These are phyloP conservation scores for Trypanosoma scelopori DNA, from an alignment of 208 protist species.

Conservation along the genomic window DNA sequence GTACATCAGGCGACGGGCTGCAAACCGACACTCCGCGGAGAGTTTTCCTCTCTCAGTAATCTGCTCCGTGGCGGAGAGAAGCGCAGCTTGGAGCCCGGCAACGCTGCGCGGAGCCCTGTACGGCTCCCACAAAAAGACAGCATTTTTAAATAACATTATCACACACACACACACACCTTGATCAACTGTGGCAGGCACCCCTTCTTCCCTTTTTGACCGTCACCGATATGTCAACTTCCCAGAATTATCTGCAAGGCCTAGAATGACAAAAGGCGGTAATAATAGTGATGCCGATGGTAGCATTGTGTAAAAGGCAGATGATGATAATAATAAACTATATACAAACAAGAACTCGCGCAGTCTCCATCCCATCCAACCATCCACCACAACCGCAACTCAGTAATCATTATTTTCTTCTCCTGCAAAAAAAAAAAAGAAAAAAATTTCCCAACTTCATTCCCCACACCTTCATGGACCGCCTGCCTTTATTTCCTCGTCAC, in stretches of 20 bases:
- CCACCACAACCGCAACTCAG: too few relatives aligned
- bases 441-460: too few relatives aligned
- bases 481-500: background rate
- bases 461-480: too few relatives aligned
- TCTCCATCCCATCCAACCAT: too few relatives aligned
- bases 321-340: background rate
- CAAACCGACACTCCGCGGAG: constrained; percentile 61
- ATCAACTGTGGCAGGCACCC: background rate
- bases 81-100: background rate
- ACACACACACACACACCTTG: too few relatives aligned
- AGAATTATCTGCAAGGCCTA: too few relatives aligned
- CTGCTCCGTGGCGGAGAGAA: constrained; percentile 7
- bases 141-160: constrained; percentile 44
- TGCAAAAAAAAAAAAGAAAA: too few relatives aligned
- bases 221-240: background rate
- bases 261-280: too few relatives aligned
- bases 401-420: too few relatives aligned
- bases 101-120: constrained; percentile 29
- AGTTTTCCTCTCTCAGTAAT: constrained; percentile 9
- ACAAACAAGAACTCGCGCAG: too few relatives aligned
- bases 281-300: too few relatives aligned
- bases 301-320: background rate
- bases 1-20: constrained; percentile 65
- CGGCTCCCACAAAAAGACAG: constrained; percentile 60
- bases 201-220: background rate